Percentiles rank a stretch among this genome's conserved stretches.
These are phyloP conservation scores for Porpolomopsis calyptriformis DNA, from an alignment of 768 basidiomycete genomes.

Conservation along the genomic window DNA sequence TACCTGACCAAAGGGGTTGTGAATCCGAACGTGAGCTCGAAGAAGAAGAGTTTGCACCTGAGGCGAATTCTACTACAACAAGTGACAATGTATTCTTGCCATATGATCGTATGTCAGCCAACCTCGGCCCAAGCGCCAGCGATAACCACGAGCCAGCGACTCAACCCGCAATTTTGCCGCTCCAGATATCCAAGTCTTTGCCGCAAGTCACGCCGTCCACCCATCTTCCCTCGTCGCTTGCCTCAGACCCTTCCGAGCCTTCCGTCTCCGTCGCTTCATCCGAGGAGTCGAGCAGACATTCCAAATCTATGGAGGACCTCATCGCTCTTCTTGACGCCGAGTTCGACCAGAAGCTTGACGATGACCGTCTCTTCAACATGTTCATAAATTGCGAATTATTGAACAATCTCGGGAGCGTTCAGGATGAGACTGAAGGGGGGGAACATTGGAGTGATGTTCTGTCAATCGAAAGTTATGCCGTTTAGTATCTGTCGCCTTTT, in stretches of 20 bases:
- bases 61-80: not conserved
- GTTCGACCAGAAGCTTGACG: not conserved
- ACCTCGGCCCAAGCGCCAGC: not conserved
- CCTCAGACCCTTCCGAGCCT: not conserved
- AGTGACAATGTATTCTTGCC: not conserved
- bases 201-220: not conserved
- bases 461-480: not conserved
- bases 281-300: not conserved
- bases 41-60: not conserved
- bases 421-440: not conserved
- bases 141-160: too few relatives aligned
- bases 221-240: not conserved
- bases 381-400: not conserved
- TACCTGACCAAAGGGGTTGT: too few relatives aligned
- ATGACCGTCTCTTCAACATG: not conserved
- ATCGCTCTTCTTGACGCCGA: not conserved
- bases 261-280: not conserved
- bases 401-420: not conserved
- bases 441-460: not conserved
- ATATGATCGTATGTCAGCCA: not conserved
- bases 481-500: not conserved
- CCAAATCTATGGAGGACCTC: not conserved
- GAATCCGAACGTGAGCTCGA: not conserved
- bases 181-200: too few relatives aligned
- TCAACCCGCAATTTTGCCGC: too few relatives aligned